A percentile compares a stretch with the other conserved stretches of the same genome.
Evolutionary conservation across 78 protist genomes (phyloP).

Genomic region (Ministeria vibrans): DNA sequence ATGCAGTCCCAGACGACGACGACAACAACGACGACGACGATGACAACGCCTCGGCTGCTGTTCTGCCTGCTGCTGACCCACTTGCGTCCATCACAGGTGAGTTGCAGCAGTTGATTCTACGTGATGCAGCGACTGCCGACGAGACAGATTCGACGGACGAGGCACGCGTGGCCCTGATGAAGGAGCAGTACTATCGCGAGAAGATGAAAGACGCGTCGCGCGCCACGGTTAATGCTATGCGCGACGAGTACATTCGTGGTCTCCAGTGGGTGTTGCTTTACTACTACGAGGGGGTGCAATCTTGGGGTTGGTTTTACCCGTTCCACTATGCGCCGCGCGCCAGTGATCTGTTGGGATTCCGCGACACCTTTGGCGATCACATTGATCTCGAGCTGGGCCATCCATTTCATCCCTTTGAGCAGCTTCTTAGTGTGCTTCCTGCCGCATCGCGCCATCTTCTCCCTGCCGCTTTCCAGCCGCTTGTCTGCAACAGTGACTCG

Average conservation of each 20-base stretch:
- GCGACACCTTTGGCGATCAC: slow-evolving; percentile 15
- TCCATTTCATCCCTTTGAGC: slow-evolving; percentile 84
- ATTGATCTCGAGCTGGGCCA: slow-evolving; percentile 39
- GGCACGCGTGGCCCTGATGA: no score
- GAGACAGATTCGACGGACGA: no score
- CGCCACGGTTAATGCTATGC: not conserved
- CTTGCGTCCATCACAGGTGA: no score
- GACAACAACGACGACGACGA: no score
- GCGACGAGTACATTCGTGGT: slow-evolving; percentile 51
- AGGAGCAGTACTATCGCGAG: not conserved
- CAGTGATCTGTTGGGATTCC: slow-evolving; percentile 32
- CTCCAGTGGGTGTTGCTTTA: slow-evolving; percentile 81
- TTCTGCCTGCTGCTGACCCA: no score
- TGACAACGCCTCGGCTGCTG: no score
- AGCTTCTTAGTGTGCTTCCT: slow-evolving; percentile 85
- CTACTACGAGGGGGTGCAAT: slow-evolving; percentile 78
- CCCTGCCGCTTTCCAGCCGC: slow-evolving; percentile 8
- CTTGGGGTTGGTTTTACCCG: slow-evolving; percentile 92
- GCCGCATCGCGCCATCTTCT: slow-evolving; percentile 15
- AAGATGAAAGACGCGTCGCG: not conserved
- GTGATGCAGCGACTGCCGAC: no score
- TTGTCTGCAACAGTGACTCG: slow-evolving; percentile 36
- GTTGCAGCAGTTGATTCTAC: no score
- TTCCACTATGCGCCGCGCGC: slow-evolving; percentile 85
- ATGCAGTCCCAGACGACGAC: no score